Evolutionary conservation across 306 rosid species (phyloP).

Genomic region (Malus fusca): DNA sequence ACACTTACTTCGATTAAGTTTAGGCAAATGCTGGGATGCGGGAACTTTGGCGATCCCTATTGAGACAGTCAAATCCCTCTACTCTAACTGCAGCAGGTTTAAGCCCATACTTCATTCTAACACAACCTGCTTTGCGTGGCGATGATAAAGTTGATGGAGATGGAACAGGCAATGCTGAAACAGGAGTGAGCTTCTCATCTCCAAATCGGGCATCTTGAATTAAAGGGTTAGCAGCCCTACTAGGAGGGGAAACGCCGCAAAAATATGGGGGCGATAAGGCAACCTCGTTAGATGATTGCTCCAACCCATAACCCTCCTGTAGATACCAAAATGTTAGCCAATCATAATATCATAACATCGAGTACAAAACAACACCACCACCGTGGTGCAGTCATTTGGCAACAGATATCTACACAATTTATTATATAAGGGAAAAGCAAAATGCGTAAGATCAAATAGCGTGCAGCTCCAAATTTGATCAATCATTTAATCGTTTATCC

Average conservation of each 20-base stretch:
- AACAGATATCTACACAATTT: not conserved
- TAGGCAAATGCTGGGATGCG: conserved; percentile 74
- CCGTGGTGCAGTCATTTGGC: not conserved
- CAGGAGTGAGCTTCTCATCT: conserved; percentile 40
- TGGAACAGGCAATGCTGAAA: conserved; percentile 20
- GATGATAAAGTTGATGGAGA: conserved; percentile 58
- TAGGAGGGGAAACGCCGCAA: conserved; percentile 84
- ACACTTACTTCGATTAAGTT: conserved; percentile 50
- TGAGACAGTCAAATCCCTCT: conserved; percentile 89
- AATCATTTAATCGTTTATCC: not conserved
- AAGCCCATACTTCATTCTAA: conserved; percentile 56
- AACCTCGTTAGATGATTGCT: conserved; percentile 31
- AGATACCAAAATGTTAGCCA: conserved; percentile 7
- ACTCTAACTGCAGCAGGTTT: conserved; percentile 90
- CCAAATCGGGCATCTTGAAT: conserved; percentile 65
- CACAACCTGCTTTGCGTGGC: conserved; percentile 61
- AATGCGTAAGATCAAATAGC: not conserved
- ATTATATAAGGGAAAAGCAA: not conserved
- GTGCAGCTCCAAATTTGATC: not conserved
- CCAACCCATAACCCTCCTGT: conserved; percentile 58
- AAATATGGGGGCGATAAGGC: conserved; percentile 80
- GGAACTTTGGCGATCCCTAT: conserved; percentile 76
- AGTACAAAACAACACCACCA: not conserved
- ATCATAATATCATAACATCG: not conserved
- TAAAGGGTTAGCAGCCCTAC: conserved; percentile 71